Conservation (phyloP, 179 eudicot species). For the Patellifolia procumbens region DNA sequence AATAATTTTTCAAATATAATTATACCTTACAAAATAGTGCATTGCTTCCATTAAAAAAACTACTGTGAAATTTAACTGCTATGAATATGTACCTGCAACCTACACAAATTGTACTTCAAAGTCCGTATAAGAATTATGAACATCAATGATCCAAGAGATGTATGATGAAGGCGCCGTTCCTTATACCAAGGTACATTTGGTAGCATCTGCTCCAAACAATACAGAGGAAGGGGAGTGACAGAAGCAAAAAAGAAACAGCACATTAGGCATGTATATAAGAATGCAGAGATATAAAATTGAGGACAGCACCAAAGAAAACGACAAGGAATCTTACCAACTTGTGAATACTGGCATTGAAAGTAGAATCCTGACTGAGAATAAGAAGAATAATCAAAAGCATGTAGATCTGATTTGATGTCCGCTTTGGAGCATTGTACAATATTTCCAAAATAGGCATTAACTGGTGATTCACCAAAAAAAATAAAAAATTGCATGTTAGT, state of each 20-base stretch:
- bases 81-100: conserved; percentile 63
- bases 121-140: conserved; percentile 85
- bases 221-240: neutral
- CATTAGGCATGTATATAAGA: neutral
- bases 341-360: conserved; percentile 91
- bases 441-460: conserved; percentile 92
- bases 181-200: conserved; percentile 92
- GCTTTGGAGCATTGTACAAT: conserved; percentile 73
- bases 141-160: conserved; percentile 93
- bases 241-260: neutral
- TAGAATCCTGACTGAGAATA: conserved; percentile 95
- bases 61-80: conserved; percentile 4
- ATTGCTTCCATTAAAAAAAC: neutral
- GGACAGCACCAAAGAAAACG: conserved; percentile 10
- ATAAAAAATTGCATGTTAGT: neutral
- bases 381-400: conserved; percentile 89
- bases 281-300: neutral
- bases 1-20: neutral
- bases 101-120: conserved; percentile 86
- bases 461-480: conserved; percentile 44
- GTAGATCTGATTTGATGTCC: conserved; percentile 90
- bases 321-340: conserved; percentile 59
- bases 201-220: conserved; percentile 50
- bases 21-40: neutral
- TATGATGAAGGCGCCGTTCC: conserved; percentile 84